Evolutionary conservation across 2,329 filamentous ascomycete genomes (phyloP).

Genomic region (Drechslerella stenobrocha): DNA sequence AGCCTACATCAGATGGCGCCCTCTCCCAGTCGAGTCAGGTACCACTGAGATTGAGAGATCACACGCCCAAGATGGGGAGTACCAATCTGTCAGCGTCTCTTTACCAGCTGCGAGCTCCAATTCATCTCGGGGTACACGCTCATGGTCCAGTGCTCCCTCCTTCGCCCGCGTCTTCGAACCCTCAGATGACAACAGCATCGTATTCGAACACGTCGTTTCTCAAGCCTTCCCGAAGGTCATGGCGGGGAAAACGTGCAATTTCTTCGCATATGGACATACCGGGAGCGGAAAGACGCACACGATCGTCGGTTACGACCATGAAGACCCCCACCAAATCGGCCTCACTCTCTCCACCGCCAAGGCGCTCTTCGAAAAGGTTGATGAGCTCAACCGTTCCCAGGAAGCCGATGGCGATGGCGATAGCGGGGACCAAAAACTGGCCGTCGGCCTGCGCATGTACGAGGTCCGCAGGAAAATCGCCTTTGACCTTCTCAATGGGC

Average conservation of each 20-base stretch:
- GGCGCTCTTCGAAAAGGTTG: slow-evolving; percentile 53
- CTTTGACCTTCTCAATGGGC: slow-evolving; percentile 57
- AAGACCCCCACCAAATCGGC: slow-evolving; percentile 54
- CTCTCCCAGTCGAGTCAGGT: slow-evolving; percentile 29
- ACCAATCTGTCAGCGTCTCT: slow-evolving; percentile 30
- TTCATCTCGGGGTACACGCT: slow-evolving; percentile 29
- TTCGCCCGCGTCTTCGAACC: slow-evolving; percentile 53
- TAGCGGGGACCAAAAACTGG: slow-evolving; percentile 51
- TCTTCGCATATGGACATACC: slow-evolving; percentile 58
- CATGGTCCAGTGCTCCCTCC: slow-evolving; percentile 50
- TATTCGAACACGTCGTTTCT: slow-evolving; percentile 54
- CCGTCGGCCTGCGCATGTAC: slow-evolving; percentile 57
- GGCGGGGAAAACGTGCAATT: slow-evolving; percentile 56
- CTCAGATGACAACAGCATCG: slow-evolving; percentile 50
- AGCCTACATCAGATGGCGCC: slow-evolving; percentile 41
- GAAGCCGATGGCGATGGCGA: slow-evolving; percentile 2
- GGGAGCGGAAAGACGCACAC: slow-evolving; percentile 58
- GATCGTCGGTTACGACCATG: slow-evolving; percentile 58
- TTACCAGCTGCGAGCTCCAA: slow-evolving; percentile 9
- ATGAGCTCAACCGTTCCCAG: slow-evolving; percentile 51
- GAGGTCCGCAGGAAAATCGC: slow-evolving; percentile 58
- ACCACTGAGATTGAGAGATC: slow-evolving; percentile 21
- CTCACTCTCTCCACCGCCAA: slow-evolving; percentile 56
- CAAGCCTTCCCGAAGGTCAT: slow-evolving; percentile 55
- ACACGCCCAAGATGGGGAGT: slow-evolving; percentile 5